Evolutionary conservation across 2,329 filamentous ascomycete genomes (phyloP), one percentile per base, ranked within the genome.

Genomic region (Xylaria sp.): DNA sequence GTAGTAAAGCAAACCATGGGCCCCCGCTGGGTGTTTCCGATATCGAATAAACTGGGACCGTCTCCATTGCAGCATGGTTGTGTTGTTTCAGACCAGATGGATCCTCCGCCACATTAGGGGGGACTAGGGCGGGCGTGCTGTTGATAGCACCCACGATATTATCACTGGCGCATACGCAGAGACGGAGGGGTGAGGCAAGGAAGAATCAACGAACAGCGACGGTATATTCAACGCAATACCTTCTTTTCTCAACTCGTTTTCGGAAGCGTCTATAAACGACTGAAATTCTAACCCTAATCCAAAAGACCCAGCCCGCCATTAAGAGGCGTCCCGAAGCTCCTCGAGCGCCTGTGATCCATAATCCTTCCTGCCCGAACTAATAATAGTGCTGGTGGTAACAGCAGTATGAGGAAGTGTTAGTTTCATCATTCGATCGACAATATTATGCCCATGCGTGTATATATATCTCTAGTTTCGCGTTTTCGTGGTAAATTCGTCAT

Each of bases 401-500:
- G n/a, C n/a, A n/a, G n/a, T n/a, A n/a, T n/a, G n/a, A n/a, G n/a
- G n/a, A n/a, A n/a, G n/a, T n/a, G n/a, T n/a, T 34, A 34, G 4
- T 34, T 34, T 13, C 29, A 34, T 34, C 29, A 13, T 13, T 6
- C 3, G 16, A 34, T 34, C n/a, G n/a, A n/a, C n/a, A n/a, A n/a
- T n/a, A n/a, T n/a, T 6, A 13, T 34, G 11, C 8, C 11, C 29
- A 34, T 34, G 3, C 16, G 24, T 26, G 11, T 26, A 5, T 26
- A 26, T 6, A 54, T 53, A 43, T 52, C 48, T 60, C 47, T 44
- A 48, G 29, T 54, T 47, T 54, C 50, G 52, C 50, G 21, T 60
- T 43, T 50, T 54, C 50, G 48, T 52, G 52, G 55, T 55, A 55
- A 49, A 47, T n/a, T 34, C 29, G 29, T 34, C 29, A 34, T 34